Percentiles rank a stretch among this genome's conserved stretches.
These are phyloP conservation scores for Aphanomyces stellatus DNA, from an alignment of 352 stramenopile genomes.

Conservation along the genomic window DNA sequence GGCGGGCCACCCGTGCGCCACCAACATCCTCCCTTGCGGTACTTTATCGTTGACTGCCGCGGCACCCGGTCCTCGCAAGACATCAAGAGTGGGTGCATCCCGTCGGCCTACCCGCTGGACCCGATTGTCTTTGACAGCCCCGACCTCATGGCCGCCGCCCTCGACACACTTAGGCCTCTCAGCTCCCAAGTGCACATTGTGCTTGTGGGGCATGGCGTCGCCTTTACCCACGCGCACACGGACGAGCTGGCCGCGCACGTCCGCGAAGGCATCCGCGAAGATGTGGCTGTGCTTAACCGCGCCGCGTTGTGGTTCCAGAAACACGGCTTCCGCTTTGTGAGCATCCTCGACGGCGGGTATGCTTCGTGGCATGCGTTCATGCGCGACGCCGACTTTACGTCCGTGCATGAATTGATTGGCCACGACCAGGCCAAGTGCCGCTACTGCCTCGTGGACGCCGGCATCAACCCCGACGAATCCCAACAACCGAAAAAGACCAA, in stretches of 20 bases:
- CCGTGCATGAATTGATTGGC: conserved; percentile 55
- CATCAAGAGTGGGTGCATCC: conserved; percentile 68
- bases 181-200: conserved; percentile 69
- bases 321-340: conserved; percentile 72
- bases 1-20: too few relatives aligned
- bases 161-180: conserved; percentile 60
- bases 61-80: conserved; percentile 66
- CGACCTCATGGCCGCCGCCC: conserved; percentile 61
- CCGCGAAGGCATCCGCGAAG: conserved; percentile 57
- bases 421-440: conserved; percentile 60
- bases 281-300: conserved; percentile 62
- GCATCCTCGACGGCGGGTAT: conserved; percentile 63
- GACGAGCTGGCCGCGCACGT: conserved; percentile 68
- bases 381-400: conserved; percentile 45
- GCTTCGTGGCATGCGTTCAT: conserved; percentile 80
- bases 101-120: conserved; percentile 63
- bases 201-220: conserved; percentile 61
- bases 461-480: not conserved
- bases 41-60: conserved; percentile 73
- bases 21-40: conserved; percentile 33
- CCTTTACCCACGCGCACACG: conserved; percentile 45
- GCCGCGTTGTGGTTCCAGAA: conserved; percentile 79
- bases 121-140: conserved; percentile 72
- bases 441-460: conserved; percentile 68
- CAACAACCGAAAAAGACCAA: not conserved